Evolutionary conservation across 2,329 filamentous ascomycete genomes (phyloP), one percentile per base, ranked within the genome.

Genomic region (Colletotrichum sansevieriae): DNA sequence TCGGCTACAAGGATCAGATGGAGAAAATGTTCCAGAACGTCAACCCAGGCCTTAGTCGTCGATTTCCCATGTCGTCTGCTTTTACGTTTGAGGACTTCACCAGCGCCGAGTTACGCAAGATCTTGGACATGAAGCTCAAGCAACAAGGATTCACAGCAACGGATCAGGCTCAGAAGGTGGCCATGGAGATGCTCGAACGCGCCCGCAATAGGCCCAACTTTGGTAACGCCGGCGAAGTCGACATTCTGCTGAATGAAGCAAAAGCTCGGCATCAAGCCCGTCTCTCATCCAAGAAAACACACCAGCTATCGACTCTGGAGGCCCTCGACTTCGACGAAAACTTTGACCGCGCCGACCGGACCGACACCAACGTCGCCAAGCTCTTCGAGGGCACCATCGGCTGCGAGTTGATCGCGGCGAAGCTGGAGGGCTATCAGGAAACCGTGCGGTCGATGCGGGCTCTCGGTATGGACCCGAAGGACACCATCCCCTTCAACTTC

Each of bases 221-320:
- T 75, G 88, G 92, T 1, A 95, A 95, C 72, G 91, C 88, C 0
- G 88, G 91, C 0, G 91, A 93, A 70, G 87, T 96, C 18, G 91
- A 95, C 54, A 91, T 86, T n/a, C 75, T 93, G 0, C 80, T 71
- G 1, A 47, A 70, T 51, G 39, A 65, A 1, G 85, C 87, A 1
- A 88, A 88, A 71, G 72, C 77, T 7, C 71, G 77, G 3, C 71
- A 72, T 29, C 71, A 72, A 20, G 47, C 41, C 22, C 69, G 69
- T 1, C 35, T 71, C 1, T 62, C 70, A 3, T 25, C 51, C 13
- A 54, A 54, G 1, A 12, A 66, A 46, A 61, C 65, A 8, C 13
- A 43, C 3, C 37, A 76, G 47, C 46, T 71, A 63, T 47, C 72
- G 1, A 60, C 75, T 0, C 72, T 83, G 0, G 75, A 78, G 25